Conservation (phyloP, 148 eudicot species). For the Diospyros lotus region DNA sequence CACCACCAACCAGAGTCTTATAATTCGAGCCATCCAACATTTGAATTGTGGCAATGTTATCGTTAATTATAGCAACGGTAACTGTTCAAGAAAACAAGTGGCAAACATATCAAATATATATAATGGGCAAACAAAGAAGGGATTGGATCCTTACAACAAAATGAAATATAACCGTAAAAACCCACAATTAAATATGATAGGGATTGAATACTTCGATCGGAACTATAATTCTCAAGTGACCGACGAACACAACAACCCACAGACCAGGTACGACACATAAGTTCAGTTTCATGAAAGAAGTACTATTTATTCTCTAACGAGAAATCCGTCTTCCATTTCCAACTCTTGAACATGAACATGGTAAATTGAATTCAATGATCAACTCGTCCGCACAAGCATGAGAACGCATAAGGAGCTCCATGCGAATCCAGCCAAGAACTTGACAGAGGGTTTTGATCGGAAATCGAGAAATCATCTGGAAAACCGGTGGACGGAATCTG, state of each 20-base stretch:
- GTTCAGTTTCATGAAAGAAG: not conserved
- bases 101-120: too few species aligned
- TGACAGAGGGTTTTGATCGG: constrained; percentile 27
- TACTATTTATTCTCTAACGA: not conserved
- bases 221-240: too few species aligned
- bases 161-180: too few species aligned
- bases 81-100: too few species aligned
- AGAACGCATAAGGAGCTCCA: constrained; percentile 24
- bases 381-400: constrained; percentile 28
- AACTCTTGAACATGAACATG: not conserved
- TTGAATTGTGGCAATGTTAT: too few species aligned
- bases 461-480: constrained; percentile 23
- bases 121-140: too few species aligned
- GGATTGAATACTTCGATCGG: too few species aligned
- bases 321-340: not conserved
- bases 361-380: constrained; percentile 15
- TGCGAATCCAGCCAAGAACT: constrained; percentile 19
- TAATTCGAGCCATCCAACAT: not conserved
- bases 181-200: too few species aligned
- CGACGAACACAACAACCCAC: too few species aligned
- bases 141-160: too few species aligned
- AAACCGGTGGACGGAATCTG: constrained; percentile 13
- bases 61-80: too few species aligned
- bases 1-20: not conserved
- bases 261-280: too few species aligned